A percentile compares a stretch with the other conserved stretches of the same genome.
Evolutionary conservation across 768 basidiomycete genomes (phyloP).

Genomic region (Pleurotus djamor): DNA sequence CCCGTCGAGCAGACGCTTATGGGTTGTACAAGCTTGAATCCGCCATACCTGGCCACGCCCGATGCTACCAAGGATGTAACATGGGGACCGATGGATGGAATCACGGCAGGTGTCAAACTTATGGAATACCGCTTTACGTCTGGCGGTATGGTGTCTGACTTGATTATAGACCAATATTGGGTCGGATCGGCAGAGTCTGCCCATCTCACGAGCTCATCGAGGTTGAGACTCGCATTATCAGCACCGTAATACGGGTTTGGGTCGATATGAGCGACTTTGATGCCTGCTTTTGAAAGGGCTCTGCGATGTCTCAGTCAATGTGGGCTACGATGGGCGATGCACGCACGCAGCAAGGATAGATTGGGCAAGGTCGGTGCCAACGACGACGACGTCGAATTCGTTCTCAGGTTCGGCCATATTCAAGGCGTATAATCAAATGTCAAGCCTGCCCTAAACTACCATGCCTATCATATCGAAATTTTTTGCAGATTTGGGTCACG

Average conservation of each 20-base stretch:
- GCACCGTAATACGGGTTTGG: conserved; percentile 83
- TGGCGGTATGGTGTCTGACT: conserved; percentile 39
- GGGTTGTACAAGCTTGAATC: conserved; percentile 79
- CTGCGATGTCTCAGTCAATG: conserved; percentile 34
- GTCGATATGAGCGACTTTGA: conserved; percentile 88
- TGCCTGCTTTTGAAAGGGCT: conserved; percentile 85
- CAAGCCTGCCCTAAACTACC: conserved; percentile 7
- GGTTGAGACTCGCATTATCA: conserved; percentile 74
- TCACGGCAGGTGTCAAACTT: conserved; percentile 79
- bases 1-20: conserved; percentile 56
- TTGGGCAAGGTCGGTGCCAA: conserved; percentile 82
- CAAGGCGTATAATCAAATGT: neutral
- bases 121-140: conserved; percentile 79
- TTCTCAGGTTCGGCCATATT: conserved; percentile 19
- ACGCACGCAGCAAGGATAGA: conserved; percentile 83
- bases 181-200: conserved; percentile 31
- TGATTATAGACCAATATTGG: conserved; percentile 41
- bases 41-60: conserved; percentile 89
- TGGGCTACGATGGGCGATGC: neutral
- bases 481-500: neutral
- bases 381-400: conserved; percentile 62
- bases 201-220: conserved; percentile 81
- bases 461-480: conserved; percentile 1
- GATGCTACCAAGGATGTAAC: conserved; percentile 79
- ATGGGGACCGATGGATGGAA: conserved; percentile 76